Evolutionary conservation across 1,284 basidiomycete species (phyloP), one percentile per base, ranked within the genome.

Genomic region (Cutaneotrichosporon cutaneum): DNA sequence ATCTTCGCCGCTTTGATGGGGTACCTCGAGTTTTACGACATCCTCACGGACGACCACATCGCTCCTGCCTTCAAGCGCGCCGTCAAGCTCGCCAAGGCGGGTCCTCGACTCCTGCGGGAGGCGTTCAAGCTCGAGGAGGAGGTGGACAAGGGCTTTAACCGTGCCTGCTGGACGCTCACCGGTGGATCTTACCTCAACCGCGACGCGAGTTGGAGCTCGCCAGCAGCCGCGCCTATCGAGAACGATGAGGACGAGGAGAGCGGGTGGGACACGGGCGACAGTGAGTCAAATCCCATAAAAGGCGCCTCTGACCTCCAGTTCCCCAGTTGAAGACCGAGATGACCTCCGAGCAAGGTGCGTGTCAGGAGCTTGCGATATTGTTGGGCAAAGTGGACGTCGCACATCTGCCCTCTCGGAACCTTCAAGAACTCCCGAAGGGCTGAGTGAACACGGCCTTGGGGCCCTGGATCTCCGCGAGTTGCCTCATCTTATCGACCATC

Each of bases 1-100:
- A 74, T 78, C 26, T 60, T 68, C 2, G 61, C 75, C 6, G 72
- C 76, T 13, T 74, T 72, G 60, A 48, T 77, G 16, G 61, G 70
- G 0, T 78, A 63, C 59, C 18, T 76, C 16, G 51, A 64, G 14
- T 62, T 71, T 48, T 60, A 74, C 56, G 22, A 70, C 1, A 70
- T 72, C 2, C 32, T 78, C 7, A 52, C 68, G 5, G 76, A 78
- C 35, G 55, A 63, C 2, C 35, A 59, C 16, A 33, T 70, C 7
- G 33, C 60, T 7, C 50, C 59, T 1, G 26, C 24, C 6, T 58
- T 75, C 18, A 10, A 44, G 1, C 54, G 59, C 39, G 75, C 74
- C 0, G 42, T 66, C 4, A 27, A 22, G 4, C 54, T 78, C 4
- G 75, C 75, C 32, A 68, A 68, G 11, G 18, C 62, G 0, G 73